Conservation (phyloP, 305 asterid genomes). For the Rubia tinctorum region DNA sequence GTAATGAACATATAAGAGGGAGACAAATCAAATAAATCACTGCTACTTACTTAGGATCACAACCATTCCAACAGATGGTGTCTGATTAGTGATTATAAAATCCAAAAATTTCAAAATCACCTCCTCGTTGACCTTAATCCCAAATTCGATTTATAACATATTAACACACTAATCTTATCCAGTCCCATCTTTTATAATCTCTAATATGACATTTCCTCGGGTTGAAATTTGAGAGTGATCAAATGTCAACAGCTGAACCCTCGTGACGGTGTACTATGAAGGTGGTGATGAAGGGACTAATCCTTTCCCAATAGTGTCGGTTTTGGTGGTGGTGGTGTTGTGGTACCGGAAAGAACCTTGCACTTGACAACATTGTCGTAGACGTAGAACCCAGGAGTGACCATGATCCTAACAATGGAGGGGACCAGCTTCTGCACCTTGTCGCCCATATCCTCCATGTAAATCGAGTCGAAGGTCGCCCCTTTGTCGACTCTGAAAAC, state of each 20-base stretch:
- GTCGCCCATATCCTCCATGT: constrained; percentile 96
- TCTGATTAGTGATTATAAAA: neutral
- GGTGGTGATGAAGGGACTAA: constrained; percentile 46
- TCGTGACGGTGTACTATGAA: constrained; percentile 20
- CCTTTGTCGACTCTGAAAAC: constrained; percentile 79
- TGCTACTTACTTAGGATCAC: neutral
- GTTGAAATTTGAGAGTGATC: neutral
- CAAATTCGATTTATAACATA: neutral
- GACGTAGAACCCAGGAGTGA: constrained; percentile 89
- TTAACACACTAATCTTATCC: neutral
- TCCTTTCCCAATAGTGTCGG: constrained; percentile 31
- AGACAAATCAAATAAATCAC: constrained; percentile 10
- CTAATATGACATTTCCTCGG: neutral
- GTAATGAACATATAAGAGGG: neutral
- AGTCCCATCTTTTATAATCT: too few species aligned
- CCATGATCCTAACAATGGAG: constrained; percentile 73
- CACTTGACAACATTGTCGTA: constrained; percentile 91
- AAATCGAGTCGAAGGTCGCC: constrained; percentile 61
- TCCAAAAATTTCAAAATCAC: neutral
- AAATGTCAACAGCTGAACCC: neutral
- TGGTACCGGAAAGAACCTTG: constrained; percentile 86
- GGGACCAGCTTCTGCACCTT: constrained; percentile 65
- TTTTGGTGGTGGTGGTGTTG: constrained; percentile 30
- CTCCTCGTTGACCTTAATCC: neutral
- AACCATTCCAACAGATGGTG: too few species aligned